Evolutionary conservation across 225 moss, liverwort and hornwort genomes (phyloP), one percentile per base, ranked within the genome.

Genomic region (Polytrichum commune): DNA sequence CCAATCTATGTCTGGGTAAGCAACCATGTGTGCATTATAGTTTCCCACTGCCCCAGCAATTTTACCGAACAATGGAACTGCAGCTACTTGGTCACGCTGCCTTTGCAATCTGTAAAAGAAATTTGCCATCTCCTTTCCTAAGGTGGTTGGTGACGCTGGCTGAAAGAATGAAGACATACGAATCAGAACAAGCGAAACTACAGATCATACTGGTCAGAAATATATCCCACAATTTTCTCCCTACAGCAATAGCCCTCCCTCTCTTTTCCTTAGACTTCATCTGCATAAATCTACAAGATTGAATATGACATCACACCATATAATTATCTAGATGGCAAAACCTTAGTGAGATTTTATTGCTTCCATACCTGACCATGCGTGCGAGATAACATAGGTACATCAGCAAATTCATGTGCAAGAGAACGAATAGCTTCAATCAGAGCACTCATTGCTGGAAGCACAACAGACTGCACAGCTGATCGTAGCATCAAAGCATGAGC

Each of bases 1-100:
- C 96, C 96, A 96, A 76, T 87, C 84, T 65, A 96, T 74, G n/a
- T 83, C 73, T 55, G 93, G 91, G 73, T 96, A 88, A 27, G 93
- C 80, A 62, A 89, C 87, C 84, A 91, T 87, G 64, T 93, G 93
- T 54, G 96, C 96, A 73, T 96, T 96, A 70, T 93, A 96, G 74
- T 96, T 96, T 60, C 96, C 96, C 64, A 96, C 93, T 71, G 96
- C 96, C 71, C 96, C 96, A 19, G 96, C 96, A 62, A 96, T 90
- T 75, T 96, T 96, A 57, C 96, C 96, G 22, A 83, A 79, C 65
- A 82, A 80, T 69, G 90, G 86, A 54, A 96, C 90, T 46, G 69
- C 67, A 16, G 81, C 82, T 57, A 86, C 89, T 77, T 83, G 80
- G 28, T 89, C 76, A 62, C 90, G 82, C 68, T 91, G 86, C 68